Conservation (phyloP, 2,329 filamentous ascomycete species). For the Scopulariopsis brevicaulis region DNA sequence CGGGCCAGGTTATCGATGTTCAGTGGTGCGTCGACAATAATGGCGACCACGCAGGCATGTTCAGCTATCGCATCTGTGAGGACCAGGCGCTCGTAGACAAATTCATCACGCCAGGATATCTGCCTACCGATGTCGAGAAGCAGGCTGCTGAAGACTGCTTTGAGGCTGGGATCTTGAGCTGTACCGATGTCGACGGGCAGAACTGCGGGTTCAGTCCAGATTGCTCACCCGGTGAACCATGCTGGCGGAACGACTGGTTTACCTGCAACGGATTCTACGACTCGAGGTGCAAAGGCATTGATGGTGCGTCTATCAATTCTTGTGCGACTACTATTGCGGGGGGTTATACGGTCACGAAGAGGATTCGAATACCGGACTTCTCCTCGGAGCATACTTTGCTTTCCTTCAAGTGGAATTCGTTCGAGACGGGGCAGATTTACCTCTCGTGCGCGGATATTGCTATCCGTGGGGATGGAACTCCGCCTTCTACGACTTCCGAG, state of each 20-base stretch:
- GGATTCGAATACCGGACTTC: constrained; percentile 34
- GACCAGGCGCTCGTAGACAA: constrained; percentile 37
- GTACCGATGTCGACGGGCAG: constrained; percentile 37
- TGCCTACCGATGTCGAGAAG: constrained; percentile 39
- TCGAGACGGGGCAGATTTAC: constrained; percentile 41
- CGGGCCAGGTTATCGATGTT: constrained; percentile 34
- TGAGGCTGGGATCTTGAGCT: constrained; percentile 30
- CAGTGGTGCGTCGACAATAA: constrained; percentile 46
- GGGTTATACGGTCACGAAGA: constrained; percentile 39
- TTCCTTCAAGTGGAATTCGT: constrained; percentile 42
- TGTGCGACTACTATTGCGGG: constrained; percentile 40
- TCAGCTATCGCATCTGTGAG: constrained; percentile 40
- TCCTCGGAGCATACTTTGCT: constrained; percentile 36
- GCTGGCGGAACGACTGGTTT: constrained; percentile 41
- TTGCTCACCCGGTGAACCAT: constrained; percentile 28
- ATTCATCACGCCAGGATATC: constrained; percentile 31
- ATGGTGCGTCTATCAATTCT: constrained; percentile 26
- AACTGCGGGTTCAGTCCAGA: constrained; percentile 34
- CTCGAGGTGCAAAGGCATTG: constrained; percentile 32
- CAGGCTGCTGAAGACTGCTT: constrained; percentile 42
- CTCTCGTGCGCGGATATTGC: constrained; percentile 40
- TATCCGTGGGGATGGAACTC: constrained; percentile 16
- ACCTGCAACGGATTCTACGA: constrained; percentile 35
- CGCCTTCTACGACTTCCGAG: neutral
- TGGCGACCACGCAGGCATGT: constrained; percentile 46